Percentiles rank a stretch among this genome's conserved stretches.
Conservation (phyloP, 2,329 filamentous ascomycete species). For the Aspergillus luchuensis region DNA sequence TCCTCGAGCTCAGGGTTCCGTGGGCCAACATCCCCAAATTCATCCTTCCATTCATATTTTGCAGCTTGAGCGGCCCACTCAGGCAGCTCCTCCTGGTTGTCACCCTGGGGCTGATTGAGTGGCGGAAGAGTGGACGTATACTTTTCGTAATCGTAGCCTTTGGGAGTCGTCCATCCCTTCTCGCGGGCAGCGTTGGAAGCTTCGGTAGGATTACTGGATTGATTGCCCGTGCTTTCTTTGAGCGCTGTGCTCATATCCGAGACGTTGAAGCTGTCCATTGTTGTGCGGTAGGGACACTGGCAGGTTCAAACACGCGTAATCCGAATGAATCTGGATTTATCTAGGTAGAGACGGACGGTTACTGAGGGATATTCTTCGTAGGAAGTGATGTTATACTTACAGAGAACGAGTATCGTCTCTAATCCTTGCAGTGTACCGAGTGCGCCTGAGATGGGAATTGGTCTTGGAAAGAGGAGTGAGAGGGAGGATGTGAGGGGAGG, state of each 20-base stretch:
- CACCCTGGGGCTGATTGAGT: conserved; percentile 21
- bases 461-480: not conserved
- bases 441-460: not conserved
- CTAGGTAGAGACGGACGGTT: not conserved
- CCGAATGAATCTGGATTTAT: not conserved
- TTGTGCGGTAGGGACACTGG: conserved; percentile 6
- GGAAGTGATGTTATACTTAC: not conserved
- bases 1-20: conserved; percentile 69
- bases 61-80: conserved; percentile 60
- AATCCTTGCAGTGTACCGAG: not conserved
- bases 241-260: conserved; percentile 27
- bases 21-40: conserved; percentile 83
- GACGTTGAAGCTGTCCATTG: conserved; percentile 25
- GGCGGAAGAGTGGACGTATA: conserved; percentile 26
- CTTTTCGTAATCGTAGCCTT: conserved; percentile 41
- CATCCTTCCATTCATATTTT: conserved; percentile 82
- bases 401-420: not conserved
- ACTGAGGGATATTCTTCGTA: not conserved
- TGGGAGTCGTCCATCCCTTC: conserved; percentile 42
- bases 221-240: conserved; percentile 19
- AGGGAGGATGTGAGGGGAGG: too few species aligned
- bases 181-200: conserved; percentile 36
- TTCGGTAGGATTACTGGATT: conserved; percentile 30
- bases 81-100: conserved; percentile 27
- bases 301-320: not conserved